A percentile compares a stretch with the other conserved stretches of the same genome.
Evolutionary conservation across 169 alveolate genomes (phyloP).

Genomic region (Plasmodium gonderi): DNA sequence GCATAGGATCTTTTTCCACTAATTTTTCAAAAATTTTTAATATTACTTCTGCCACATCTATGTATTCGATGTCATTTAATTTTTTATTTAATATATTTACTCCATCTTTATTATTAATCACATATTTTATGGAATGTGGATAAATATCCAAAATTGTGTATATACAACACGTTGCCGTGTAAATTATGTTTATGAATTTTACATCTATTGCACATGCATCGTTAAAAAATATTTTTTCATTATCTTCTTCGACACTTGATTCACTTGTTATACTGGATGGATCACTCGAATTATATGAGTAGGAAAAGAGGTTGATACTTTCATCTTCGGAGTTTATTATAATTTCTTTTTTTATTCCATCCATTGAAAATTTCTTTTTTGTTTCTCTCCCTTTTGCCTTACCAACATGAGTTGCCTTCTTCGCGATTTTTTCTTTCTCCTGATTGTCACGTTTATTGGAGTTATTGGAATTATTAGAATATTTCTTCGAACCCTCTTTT

Average conservation of each 20-base stretch:
- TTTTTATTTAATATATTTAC: constrained; percentile 58
- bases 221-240: constrained; percentile 31
- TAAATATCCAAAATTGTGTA: constrained; percentile 60
- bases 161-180: constrained; percentile 74
- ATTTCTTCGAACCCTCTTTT: not conserved
- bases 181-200: constrained; percentile 64
- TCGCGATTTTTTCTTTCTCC: not conserved
- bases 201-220: constrained; percentile 52
- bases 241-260: constrained; percentile 28
- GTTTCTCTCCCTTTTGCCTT: not conserved
- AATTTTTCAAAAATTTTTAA: constrained; percentile 71
- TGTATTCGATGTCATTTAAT: constrained; percentile 74
- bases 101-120: constrained; percentile 59
- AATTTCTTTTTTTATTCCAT: not conserved
- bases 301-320: constrained; percentile 12
- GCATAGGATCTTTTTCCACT: constrained; percentile 74
- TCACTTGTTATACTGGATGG: constrained; percentile 57
- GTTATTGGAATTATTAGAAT: not conserved
- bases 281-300: constrained; percentile 15
- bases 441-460: not conserved
- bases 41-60: constrained; percentile 73
- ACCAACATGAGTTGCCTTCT: not conserved
- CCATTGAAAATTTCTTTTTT: not conserved
- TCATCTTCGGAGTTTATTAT: constrained; percentile 30
- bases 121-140: constrained; percentile 41